phyloP scores from a whole-genome alignment of 768 basidiomycete species.

The Lactarius trivialis region DNA sequence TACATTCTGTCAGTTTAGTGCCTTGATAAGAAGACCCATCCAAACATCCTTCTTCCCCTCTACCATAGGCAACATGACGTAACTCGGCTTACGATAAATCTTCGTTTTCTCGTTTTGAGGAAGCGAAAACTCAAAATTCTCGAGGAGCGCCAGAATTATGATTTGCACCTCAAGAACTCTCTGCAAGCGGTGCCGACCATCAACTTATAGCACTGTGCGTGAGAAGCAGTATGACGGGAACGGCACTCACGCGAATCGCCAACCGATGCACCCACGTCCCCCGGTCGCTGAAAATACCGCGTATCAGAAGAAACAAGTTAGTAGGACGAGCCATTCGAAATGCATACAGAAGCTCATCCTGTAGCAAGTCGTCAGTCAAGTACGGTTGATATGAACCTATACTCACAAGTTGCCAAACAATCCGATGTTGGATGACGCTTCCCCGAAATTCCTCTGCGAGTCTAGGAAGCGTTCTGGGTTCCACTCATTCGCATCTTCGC shows the following conservation, averaged over 20 bases:
- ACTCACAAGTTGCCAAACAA: constrained; percentile 8
- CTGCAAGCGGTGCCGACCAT: not conserved
- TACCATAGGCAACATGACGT: constrained; percentile 2
- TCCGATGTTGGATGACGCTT: not conserved
- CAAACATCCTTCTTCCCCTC: not conserved
- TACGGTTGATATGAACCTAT: not conserved
- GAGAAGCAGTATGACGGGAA: not conserved
- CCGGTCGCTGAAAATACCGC: not conserved
- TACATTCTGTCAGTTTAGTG: not conserved
- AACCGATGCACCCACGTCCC: not conserved
- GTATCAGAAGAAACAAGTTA: not conserved
- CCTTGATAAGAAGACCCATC: constrained; percentile 2
- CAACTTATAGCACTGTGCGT: not conserved
- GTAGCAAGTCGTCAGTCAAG: not conserved
- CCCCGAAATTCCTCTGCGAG: not conserved
- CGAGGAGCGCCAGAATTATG: not conserved
- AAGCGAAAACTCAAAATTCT: not conserved
- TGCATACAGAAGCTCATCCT: constrained; percentile 10
- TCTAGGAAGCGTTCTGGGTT: constrained; percentile 10
- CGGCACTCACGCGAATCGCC: constrained; percentile 1
- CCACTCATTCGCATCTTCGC: constrained; percentile 9
- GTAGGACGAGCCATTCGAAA: not conserved
- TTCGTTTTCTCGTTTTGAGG: not conserved
- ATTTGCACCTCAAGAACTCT: constrained; percentile 6
- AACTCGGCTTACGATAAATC: not conserved